These are phyloP conservation scores for Candida qinlingensis DNA, from an alignment of 805 yeast species.

Conservation along the genomic window DNA sequence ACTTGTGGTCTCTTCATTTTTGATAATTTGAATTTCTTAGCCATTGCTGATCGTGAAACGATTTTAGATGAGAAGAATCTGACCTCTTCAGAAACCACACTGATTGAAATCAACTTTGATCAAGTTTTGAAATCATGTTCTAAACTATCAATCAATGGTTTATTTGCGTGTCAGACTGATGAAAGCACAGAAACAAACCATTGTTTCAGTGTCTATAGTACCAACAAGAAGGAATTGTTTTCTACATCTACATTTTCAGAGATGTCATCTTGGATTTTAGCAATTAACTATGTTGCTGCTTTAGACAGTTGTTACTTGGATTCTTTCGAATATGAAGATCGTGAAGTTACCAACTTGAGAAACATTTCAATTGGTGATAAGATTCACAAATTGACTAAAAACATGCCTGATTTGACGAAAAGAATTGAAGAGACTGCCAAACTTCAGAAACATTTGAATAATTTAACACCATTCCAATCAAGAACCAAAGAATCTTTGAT, in stretches of 20 bases:
- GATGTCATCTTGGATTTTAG: conserved; percentile 52
- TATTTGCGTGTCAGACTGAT: conserved; percentile 32
- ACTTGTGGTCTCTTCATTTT: conserved; percentile 44
- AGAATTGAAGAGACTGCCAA: conserved; percentile 34
- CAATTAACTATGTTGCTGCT: conserved; percentile 49
- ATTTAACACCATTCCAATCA: conserved; percentile 49
- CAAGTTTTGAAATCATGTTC: conserved; percentile 24
- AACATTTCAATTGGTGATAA: conserved; percentile 27
- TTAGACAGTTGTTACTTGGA: conserved; percentile 34
- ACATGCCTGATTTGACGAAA: conserved; percentile 29
- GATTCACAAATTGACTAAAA: conserved; percentile 29
- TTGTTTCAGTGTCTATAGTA: conserved; percentile 36
- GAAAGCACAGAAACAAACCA: conserved; percentile 9
- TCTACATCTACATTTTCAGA: conserved; percentile 41
- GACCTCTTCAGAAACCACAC: conserved; percentile 23
- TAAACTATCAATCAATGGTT: conserved; percentile 32
- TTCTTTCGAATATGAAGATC: conserved; percentile 3
- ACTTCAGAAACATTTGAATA: conserved; percentile 33
- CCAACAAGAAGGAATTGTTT: conserved; percentile 34
- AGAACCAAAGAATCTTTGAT: conserved; percentile 47
- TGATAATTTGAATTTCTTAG: conserved; percentile 32
- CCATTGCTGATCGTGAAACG: conserved; percentile 23
- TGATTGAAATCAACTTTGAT: conserved; percentile 27
- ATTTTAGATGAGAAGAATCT: conserved; percentile 17
- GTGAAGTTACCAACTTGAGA: conserved; percentile 25